Conservation (phyloP, 768 basidiomycete genomes). For the Suillus decipiens region DNA sequence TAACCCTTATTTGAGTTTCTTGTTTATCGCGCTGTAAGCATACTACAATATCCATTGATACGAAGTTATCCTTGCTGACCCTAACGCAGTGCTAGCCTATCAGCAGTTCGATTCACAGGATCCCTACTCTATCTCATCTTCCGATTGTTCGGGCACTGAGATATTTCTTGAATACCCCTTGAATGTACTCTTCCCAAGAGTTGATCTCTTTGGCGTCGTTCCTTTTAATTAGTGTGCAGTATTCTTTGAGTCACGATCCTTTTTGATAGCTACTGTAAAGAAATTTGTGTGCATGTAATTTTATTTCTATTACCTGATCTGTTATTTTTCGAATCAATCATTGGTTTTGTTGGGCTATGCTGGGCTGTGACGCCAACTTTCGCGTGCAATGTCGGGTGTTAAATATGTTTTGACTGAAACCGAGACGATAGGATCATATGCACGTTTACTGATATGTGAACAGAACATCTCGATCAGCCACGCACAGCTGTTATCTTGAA, state of each 20-base stretch:
- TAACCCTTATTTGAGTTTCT: slow-evolving; percentile 87
- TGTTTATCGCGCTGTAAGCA: slow-evolving; percentile 66
- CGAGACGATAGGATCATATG: neutral
- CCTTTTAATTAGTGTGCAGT: neutral
- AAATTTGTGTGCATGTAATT: neutral
- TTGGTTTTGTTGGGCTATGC: neutral
- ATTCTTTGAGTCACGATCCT: neutral
- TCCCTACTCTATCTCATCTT: slow-evolving; percentile 79
- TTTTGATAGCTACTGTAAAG: neutral
- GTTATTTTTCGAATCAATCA: neutral
- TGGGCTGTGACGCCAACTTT: neutral
- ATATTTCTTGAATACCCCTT: neutral
- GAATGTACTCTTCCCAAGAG: neutral
- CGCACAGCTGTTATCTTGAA: no score
- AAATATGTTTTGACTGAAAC: neutral
- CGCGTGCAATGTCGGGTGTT: neutral
- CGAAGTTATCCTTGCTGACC: neutral
- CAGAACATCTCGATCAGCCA: neutral
- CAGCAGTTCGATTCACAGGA: slow-evolving; percentile 78
- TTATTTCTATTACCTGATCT: neutral
- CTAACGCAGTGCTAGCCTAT: slow-evolving; percentile 65
- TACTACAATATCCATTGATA: neutral
- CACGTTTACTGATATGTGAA: neutral
- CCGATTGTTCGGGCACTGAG: slow-evolving; percentile 55
- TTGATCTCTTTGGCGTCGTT: neutral